Percentiles rank a stretch among this genome's conserved stretches.
Evolutionary conservation across 805 yeast genomes (phyloP).

Genomic region (Wickerhamiella brachini): DNA sequence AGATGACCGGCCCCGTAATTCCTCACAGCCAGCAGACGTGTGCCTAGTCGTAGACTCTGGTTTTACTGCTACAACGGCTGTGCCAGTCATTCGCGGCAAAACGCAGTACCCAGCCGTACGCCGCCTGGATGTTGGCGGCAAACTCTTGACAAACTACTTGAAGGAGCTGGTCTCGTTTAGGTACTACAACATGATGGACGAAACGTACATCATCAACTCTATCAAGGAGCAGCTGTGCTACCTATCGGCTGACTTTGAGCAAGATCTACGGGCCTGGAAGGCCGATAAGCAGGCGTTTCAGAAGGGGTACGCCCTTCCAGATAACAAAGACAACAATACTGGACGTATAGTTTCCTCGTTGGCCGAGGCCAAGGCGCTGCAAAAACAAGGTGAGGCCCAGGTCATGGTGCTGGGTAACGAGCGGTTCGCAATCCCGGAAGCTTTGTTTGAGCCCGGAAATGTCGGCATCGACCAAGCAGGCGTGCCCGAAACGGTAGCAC

Average conservation of each 20-base stretch:
- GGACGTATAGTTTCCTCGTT: constrained; percentile 46
- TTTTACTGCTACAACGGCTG: constrained; percentile 70
- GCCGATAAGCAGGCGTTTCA: constrained; percentile 22
- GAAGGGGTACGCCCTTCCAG: constrained; percentile 74
- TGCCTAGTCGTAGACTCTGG: constrained; percentile 74
- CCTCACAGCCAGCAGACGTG: constrained; percentile 13
- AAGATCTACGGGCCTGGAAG: constrained; percentile 32
- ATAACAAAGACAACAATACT: constrained; percentile 61
- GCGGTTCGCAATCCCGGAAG: constrained; percentile 76
- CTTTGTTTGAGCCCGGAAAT: constrained; percentile 73
- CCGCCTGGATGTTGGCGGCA: constrained; percentile 77
- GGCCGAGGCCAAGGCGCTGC: constrained; percentile 10
- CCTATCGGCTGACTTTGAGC: constrained; percentile 46
- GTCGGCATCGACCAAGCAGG: constrained; percentile 71
- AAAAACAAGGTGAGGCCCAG: constrained; percentile 38
- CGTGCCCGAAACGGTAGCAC: constrained; percentile 53
- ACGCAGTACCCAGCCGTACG: constrained; percentile 65
- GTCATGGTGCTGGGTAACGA: constrained; percentile 63
- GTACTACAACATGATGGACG: constrained; percentile 88
- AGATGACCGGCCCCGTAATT: constrained; percentile 7
- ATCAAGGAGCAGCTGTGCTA: constrained; percentile 70
- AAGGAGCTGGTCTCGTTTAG: constrained; percentile 78
- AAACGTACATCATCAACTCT: constrained; percentile 67
- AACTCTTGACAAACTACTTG: constrained; percentile 65
- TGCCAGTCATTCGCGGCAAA: constrained; percentile 70